Evolutionary conservation across 345 rosid genomes (phyloP), one percentile per base, ranked within the genome.

Genomic region (Orychophragmus violaceus): DNA sequence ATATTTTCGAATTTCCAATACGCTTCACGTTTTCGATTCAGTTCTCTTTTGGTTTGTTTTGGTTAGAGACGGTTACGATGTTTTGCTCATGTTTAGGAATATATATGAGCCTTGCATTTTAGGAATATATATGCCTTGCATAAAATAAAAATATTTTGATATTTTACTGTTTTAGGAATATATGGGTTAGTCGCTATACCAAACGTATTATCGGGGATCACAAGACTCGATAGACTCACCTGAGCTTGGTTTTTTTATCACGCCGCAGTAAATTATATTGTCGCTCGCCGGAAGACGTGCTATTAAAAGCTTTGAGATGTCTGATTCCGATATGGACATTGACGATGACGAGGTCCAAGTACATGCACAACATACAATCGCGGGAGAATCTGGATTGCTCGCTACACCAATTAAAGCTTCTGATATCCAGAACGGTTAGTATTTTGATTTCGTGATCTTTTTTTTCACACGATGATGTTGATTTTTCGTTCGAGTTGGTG

Each of bases 381-480:
- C 45, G 8, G 49, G 70, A 48, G 42, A 52, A 30, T 37, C 51
- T 42, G 30, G 28, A 63, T 64, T 69, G 56, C 44, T 50, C 5
- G 25, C 27, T 61, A 59, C 23, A 67, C 63, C 80, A 62, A 70
- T 48, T 63, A 37, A 17, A 68, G 62, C 44, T 68, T 30, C 59
- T 21, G 58, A 49, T 73, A 62, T 71, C 69, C 73, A 73, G 53
- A 68, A 41, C 33, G 77, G 76, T 76, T 37, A 72, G 85, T 67
- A 37, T 24, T 29, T 18, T 48, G 41, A 12, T 46, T 46, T 27
- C 29, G 4, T 62, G 13, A 16, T 11, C 48, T 45, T 25, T 5
- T 0, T 5, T 14, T 1, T n/a, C n/a, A n/a, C 13, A 8, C 18
- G 16, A 8, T 36, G 0, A 36, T 36, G 6, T 27, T 59, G 58